Conservation (phyloP, 106 monocot genomes). For the Acanthochlamys bracteata region DNA sequence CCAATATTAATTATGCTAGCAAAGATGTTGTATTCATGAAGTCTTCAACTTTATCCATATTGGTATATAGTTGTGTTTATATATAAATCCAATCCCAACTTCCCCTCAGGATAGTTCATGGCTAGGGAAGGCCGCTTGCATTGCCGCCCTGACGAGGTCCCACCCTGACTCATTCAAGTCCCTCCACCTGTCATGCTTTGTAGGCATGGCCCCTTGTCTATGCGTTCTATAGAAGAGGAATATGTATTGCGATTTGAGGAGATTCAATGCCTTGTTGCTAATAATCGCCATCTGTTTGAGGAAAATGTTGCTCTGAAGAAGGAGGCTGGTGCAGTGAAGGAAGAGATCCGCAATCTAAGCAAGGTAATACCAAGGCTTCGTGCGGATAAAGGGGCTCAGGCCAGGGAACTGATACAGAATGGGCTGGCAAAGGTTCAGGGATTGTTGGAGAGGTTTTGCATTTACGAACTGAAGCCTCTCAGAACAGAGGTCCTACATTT, state of each 20-base stretch:
- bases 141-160: slow-evolving; percentile 20
- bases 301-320: slow-evolving; percentile 39
- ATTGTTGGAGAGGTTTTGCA: too few relatives aligned
- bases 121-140: slow-evolving; percentile 33
- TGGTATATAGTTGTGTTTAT: too few relatives aligned
- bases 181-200: slow-evolving; percentile 15
- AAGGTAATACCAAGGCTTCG: slow-evolving; percentile 34
- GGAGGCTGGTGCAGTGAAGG: slow-evolving; percentile 20
- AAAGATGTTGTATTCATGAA: too few relatives aligned
- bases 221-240: slow-evolving; percentile 37
- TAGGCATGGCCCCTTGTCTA: slow-evolving; percentile 16
- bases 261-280: slow-evolving; percentile 31
- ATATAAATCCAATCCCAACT: too few relatives aligned
- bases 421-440: slow-evolving; percentile 47
- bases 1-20: too few relatives aligned
- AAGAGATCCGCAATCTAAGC: slow-evolving; percentile 30
- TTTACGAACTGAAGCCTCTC: slow-evolving; percentile 35
- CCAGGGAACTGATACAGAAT: slow-evolving; percentile 44
- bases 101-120: slow-evolving; percentile 18
- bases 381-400: slow-evolving; percentile 43
- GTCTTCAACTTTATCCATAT: too few relatives aligned
- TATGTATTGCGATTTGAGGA: slow-evolving; percentile 24
- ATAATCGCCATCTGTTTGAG: slow-evolving; percentile 34
- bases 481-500: slow-evolving; percentile 33
- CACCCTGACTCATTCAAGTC: slow-evolving; percentile 18